Evolutionary conservation across 2,329 filamentous ascomycete species (phyloP), one percentile per base, ranked within the genome.

Genomic region (Fusarium zealandicum): DNA sequence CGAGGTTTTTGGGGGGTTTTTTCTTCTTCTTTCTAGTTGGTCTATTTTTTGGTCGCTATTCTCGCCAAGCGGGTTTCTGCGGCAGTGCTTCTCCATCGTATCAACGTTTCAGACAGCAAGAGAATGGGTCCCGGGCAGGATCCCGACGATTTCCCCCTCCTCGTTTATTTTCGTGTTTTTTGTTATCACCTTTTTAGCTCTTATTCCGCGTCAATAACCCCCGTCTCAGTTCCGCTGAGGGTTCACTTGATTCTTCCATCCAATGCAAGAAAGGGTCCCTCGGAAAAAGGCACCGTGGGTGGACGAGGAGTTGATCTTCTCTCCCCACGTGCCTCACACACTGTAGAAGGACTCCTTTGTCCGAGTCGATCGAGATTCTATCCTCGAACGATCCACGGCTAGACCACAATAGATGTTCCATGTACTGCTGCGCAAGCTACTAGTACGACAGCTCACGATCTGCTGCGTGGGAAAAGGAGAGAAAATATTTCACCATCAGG

Each of bases 401-500:
- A 25, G 42, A 43, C 32, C 28, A 31, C 13, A 25, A 25, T 25
- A 9, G 22, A 25, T 45, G 13, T 22, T 13, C 13, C 20, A 27
- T 45, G 42, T 36, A 30, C 42, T 28, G 25, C n/a, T n/a, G n/a
- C n/a, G n/a, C n/a, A n/a, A n/a, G n/a, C n/a, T n/a, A n/a, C n/a
- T n/a, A 27, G 31, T 18, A 22, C 16, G 41, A 30, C 41, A 44
- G 42, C 42, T 9, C 32, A 36, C n/a, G 42, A 45, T 36, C 42
- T 36, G 14, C 42, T 27, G 31, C 31, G 47, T 32, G 33, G 31
- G 11, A 39, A 35, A 25, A 37, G 37, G 14, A 50, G 35, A n/a
- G 44, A 50, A 63, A 57, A 54, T 11, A 32, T 20, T 58, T 54
- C 25, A 49, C 45, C 41, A 45, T 61, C 56, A 63, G 56, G 52